phyloP scores from a whole-genome alignment of 2,329 filamentous ascomycete species.

The Grosmannia serpens region DNA sequence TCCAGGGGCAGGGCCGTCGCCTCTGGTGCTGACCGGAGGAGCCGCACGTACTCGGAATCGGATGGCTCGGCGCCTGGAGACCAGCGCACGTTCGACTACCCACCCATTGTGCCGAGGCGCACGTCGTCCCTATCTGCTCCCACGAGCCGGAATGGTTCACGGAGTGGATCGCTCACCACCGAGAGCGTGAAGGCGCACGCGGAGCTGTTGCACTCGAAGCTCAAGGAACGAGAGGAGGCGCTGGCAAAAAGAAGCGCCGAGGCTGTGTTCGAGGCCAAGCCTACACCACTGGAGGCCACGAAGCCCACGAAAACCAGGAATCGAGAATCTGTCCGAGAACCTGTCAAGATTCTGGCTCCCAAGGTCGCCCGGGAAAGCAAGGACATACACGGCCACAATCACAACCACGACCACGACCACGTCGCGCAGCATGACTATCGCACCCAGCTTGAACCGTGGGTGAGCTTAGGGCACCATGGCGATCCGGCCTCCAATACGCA shows the following conservation, averaged over 20 bases:
- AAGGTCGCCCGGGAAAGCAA: neutral
- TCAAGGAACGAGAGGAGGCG: neutral
- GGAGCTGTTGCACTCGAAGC: constrained; percentile 1
- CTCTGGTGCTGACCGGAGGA: constrained; percentile 10
- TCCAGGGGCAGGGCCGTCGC: neutral
- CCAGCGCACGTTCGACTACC: constrained; percentile 47
- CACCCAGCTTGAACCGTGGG: constrained; percentile 15
- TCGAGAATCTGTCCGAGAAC: too few species aligned
- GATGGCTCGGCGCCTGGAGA: constrained; percentile 32
- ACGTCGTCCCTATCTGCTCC: constrained; percentile 52
- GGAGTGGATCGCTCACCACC: constrained; percentile 43
- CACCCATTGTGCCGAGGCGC: constrained; percentile 43
- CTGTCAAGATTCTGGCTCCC: neutral
- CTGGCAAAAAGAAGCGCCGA: constrained; percentile 10
- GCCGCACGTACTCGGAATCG: constrained; percentile 33
- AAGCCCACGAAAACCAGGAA: neutral
- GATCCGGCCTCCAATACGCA: constrained; percentile 42
- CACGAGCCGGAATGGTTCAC: constrained; percentile 40
- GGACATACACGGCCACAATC: constrained; percentile 3
- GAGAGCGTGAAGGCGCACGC: constrained; percentile 47
- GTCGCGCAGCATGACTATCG: constrained; percentile 15
- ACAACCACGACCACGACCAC: constrained; percentile 19
- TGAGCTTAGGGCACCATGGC: constrained; percentile 38
- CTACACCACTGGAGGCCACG: neutral
- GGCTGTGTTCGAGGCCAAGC: neutral